Evolutionary conservation across 2,329 filamentous ascomycete species (phyloP).

Genomic region (Colletotrichum shisoi): DNA sequence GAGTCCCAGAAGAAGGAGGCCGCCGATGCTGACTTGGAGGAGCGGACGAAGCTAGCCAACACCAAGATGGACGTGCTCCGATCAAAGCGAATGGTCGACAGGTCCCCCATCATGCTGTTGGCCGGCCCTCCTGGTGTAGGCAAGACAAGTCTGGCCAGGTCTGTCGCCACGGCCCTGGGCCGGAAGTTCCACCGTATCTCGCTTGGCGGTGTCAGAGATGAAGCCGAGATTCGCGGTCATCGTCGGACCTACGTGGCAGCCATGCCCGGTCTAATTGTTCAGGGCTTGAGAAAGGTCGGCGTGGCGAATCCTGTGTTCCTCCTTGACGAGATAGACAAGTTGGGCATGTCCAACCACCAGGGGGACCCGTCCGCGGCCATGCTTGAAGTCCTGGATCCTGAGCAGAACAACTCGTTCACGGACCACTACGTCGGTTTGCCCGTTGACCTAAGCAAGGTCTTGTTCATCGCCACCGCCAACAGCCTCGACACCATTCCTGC

Average conservation of each 20-base stretch:
- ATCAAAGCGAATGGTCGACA: conserved; percentile 87
- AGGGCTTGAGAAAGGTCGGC: conserved; percentile 92
- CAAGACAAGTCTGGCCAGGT: conserved; percentile 94
- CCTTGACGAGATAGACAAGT: conserved; percentile 97
- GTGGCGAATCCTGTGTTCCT: conserved; percentile 95
- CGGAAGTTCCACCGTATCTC: conserved; percentile 98
- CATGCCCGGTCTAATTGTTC: conserved; percentile 97
- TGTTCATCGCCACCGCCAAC: conserved; percentile 98
- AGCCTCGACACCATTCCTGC: conserved; percentile 91
- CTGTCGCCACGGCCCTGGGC: conserved; percentile 87
- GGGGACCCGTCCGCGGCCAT: conserved; percentile 96
- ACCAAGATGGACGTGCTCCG: conserved; percentile 78
- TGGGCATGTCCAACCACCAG: conserved; percentile 88
- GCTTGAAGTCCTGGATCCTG: conserved; percentile 96
- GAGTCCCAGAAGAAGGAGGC: conserved; percentile 48
- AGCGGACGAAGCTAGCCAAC: conserved; percentile 53
- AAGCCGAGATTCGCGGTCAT: conserved; percentile 96
- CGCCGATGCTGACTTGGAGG: conserved; percentile 43
- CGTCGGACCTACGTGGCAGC: conserved; percentile 95
- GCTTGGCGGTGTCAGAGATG: conserved; percentile 91
- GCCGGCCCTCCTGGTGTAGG: conserved; percentile 93
- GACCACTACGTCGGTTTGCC: conserved; percentile 98
- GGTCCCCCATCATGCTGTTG: conserved; percentile 92
- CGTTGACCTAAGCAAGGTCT: conserved; percentile 92
- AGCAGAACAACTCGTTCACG: conserved; percentile 93